Conservation (phyloP, 768 basidiomycete species). For the button mushroom (Agaricus bisporus) region DNA sequence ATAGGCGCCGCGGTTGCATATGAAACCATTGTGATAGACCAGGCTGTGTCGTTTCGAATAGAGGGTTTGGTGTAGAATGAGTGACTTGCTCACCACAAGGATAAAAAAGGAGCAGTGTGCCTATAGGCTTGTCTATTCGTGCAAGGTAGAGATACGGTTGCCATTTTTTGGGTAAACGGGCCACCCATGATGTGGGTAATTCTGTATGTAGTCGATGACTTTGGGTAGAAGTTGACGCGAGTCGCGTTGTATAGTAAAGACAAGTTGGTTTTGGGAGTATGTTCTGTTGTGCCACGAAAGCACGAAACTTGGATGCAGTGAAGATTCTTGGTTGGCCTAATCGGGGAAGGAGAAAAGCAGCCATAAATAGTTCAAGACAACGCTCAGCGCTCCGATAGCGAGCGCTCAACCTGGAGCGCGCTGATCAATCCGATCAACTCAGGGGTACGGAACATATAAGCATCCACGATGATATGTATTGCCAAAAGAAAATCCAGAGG, state of each 20-base stretch:
- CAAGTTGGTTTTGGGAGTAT: background rate
- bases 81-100: slow-evolving; percentile 69
- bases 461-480: too few species aligned
- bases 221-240: background rate
- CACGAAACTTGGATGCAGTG: background rate
- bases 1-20: slow-evolving; percentile 69
- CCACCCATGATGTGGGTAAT: slow-evolving; percentile 50
- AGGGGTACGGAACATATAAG: too few species aligned
- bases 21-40: slow-evolving; percentile 97
- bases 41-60: slow-evolving; percentile 49
- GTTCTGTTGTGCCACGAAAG: background rate
- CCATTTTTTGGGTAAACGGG: slow-evolving; percentile 48
- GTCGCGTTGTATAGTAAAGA: background rate
- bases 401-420: background rate
- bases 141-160: slow-evolving; percentile 83
- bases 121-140: slow-evolving; percentile 94
- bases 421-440: too few species aligned
- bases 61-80: background rate
- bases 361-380: background rate
- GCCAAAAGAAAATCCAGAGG: too few species aligned
- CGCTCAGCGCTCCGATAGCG: too few species aligned
- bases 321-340: background rate
- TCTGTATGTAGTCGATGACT: slow-evolving; percentile 3
- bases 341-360: background rate
- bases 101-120: slow-evolving; percentile 85